phyloP scores from a whole-genome alignment of 2,329 filamentous ascomycete genomes.

The Colletotrichum falcatum region DNA sequence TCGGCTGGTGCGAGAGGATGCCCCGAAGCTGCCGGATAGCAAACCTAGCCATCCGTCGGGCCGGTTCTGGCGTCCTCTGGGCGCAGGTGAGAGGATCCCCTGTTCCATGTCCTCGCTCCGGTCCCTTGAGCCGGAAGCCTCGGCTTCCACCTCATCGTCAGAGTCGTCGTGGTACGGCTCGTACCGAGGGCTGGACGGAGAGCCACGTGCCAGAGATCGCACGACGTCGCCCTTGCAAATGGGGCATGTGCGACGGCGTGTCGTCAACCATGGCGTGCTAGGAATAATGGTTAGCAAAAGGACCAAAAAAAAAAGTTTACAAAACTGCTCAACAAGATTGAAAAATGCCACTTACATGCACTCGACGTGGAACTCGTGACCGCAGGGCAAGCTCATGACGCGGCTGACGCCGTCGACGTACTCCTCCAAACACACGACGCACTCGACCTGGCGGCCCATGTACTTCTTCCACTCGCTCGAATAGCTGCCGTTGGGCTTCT shows the following conservation, averaged over 20 bases:
- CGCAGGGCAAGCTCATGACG: constrained; percentile 97
- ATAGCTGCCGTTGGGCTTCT: constrained; percentile 59
- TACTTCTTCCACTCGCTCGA: constrained; percentile 74
- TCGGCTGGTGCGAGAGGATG: constrained; percentile 29
- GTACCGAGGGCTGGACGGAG: constrained; percentile 64
- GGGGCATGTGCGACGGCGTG: constrained; percentile 93
- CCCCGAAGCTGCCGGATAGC: constrained; percentile 49
- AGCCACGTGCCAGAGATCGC: constrained; percentile 68
- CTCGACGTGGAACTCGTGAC: constrained; percentile 96
- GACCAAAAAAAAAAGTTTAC: constrained; percentile 4
- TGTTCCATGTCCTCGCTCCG: constrained; percentile 58
- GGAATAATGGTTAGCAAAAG: constrained; percentile 42
- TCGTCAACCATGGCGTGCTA: constrained; percentile 97
- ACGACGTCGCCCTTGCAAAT: constrained; percentile 99
- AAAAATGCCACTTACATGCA: constrained; percentile 84
- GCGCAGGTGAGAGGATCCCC: constrained; percentile 49
- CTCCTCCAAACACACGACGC: constrained; percentile 96
- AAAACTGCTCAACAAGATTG: neutral
- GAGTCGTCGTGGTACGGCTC: constrained; percentile 67
- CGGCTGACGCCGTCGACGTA: constrained; percentile 93
- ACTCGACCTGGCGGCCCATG: constrained; percentile 81
- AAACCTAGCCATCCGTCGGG: constrained; percentile 54
- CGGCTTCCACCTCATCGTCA: constrained; percentile 57
- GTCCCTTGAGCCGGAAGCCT: constrained; percentile 48
- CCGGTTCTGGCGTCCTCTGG: constrained; percentile 42